phyloP scores from a whole-genome alignment of 2,329 filamentous ascomycete species.

The Didymella arachidicola region DNA sequence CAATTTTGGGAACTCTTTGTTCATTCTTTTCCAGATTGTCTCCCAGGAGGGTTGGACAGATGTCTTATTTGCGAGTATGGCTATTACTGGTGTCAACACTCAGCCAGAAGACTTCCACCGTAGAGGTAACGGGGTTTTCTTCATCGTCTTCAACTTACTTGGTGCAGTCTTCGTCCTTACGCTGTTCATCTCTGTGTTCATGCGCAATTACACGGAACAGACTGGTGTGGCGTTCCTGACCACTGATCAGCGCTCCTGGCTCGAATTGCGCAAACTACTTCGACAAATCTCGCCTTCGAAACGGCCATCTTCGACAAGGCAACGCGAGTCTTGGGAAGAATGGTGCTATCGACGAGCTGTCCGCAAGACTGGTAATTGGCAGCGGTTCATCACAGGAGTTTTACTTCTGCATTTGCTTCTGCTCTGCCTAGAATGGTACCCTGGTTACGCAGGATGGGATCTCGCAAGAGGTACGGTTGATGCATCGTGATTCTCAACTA shows the following conservation, averaged over 20 bases:
- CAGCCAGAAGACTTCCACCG: constrained; percentile 76
- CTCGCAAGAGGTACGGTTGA: constrained; percentile 62
- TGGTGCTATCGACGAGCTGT: constrained; percentile 96
- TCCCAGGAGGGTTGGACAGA: constrained; percentile 98
- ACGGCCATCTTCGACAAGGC: constrained; percentile 79
- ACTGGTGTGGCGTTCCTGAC: constrained; percentile 96
- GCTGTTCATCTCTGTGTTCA: constrained; percentile 97
- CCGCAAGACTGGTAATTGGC: constrained; percentile 93
- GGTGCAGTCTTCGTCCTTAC: constrained; percentile 97
- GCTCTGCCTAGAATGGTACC: constrained; percentile 84
- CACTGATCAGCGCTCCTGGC: constrained; percentile 94
- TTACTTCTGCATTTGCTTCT: constrained; percentile 84
- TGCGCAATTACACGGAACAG: constrained; percentile 99
- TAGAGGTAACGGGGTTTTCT: constrained; percentile 90
- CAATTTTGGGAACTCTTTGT: constrained; percentile 89
- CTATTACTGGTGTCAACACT: constrained; percentile 76
- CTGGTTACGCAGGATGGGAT: constrained; percentile 76
- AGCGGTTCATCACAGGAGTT: constrained; percentile 78
- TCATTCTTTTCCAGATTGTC: constrained; percentile 98
- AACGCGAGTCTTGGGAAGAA: constrained; percentile 77
- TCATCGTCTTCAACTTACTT: constrained; percentile 94
- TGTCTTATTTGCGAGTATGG: constrained; percentile 84
- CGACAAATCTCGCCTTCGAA: constrained; percentile 95
- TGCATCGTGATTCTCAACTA: neutral
- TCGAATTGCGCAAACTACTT: constrained; percentile 90